These are phyloP conservation scores for Arthroderma sp. DNA, from an alignment of 2,329 filamentous ascomycete species.

Conservation along the genomic window DNA sequence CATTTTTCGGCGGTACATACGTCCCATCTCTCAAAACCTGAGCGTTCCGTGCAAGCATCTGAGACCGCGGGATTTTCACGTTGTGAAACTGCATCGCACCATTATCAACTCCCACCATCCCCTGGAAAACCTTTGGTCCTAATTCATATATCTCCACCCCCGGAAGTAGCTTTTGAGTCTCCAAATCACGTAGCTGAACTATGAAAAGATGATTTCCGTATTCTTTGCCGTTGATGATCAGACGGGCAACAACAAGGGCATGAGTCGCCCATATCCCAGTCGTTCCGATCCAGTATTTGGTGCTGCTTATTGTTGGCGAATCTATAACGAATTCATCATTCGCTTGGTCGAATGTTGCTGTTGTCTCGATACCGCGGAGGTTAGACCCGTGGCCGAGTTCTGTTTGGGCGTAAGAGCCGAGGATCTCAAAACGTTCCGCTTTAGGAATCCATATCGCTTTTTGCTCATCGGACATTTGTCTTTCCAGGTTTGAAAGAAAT, in stretches of 20 bases:
- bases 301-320: constrained; percentile 16
- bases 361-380: constrained; percentile 21
- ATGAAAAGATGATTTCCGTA: constrained; percentile 20
- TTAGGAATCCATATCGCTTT: constrained; percentile 15
- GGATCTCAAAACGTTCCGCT: constrained; percentile 15
- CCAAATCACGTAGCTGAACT: constrained; percentile 17
- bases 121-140: constrained; percentile 16
- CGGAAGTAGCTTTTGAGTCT: constrained; percentile 14
- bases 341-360: constrained; percentile 17
- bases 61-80: constrained; percentile 20
- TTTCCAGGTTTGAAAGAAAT: constrained; percentile 15
- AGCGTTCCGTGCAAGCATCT: constrained; percentile 20
- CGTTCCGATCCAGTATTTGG: constrained; percentile 22
- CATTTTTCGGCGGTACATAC: constrained; percentile 17
- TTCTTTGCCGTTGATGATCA: constrained; percentile 17
- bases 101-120: constrained; percentile 16
- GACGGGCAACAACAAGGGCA: constrained; percentile 18
- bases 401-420: constrained; percentile 20
- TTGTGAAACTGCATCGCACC: constrained; percentile 22
- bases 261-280: constrained; percentile 18
- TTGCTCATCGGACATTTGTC: constrained; percentile 15
- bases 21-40: constrained; percentile 18
- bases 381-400: constrained; percentile 22
- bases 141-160: constrained; percentile 20
- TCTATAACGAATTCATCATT: constrained; percentile 21